Conservation (phyloP, 805 yeast species). For the Debaryomyces maramus region DNA sequence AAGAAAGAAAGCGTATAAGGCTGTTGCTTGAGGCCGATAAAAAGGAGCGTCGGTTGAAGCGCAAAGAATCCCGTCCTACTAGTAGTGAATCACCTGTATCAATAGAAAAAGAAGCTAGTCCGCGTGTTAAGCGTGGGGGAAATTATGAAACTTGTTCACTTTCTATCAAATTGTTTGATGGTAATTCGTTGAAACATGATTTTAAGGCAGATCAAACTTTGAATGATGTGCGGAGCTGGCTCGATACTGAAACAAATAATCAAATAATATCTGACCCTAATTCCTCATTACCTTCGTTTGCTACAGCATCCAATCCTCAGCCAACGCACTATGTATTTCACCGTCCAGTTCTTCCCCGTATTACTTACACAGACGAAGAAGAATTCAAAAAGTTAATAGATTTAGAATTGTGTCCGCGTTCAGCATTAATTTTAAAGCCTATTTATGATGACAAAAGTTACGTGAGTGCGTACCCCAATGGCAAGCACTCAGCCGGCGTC, state of each 20-base stretch:
- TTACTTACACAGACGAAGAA: conserved; percentile 54
- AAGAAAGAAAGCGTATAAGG: conserved; percentile 58
- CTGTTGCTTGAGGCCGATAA: conserved; percentile 54
- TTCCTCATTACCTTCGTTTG: conserved; percentile 48
- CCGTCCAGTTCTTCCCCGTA: conserved; percentile 47
- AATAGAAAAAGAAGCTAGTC: background rate
- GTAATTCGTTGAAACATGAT: conserved; percentile 52
- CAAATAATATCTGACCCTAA: conserved; percentile 42
- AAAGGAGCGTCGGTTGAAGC: conserved; percentile 38
- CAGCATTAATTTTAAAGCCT: conserved; percentile 75
- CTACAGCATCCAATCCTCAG: conserved; percentile 57
- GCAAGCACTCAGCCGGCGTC: conserved; percentile 6
- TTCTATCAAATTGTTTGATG: conserved; percentile 68
- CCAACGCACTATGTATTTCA: conserved; percentile 45
- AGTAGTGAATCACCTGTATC: background rate
- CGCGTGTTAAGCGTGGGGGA: background rate
- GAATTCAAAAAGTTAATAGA: conserved; percentile 46
- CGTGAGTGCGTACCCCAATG: conserved; percentile 10
- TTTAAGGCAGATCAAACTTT: conserved; percentile 51
- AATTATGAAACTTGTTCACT: conserved; percentile 37
- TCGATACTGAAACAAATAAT: conserved; percentile 46
- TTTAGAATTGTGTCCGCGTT: conserved; percentile 66
- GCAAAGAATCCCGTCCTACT: background rate
- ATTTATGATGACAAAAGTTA: conserved; percentile 27
- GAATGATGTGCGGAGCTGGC: conserved; percentile 59